Evolutionary conservation across 257 asterid genomes (phyloP).

Genomic region (Haberlea rhodopensis): DNA sequence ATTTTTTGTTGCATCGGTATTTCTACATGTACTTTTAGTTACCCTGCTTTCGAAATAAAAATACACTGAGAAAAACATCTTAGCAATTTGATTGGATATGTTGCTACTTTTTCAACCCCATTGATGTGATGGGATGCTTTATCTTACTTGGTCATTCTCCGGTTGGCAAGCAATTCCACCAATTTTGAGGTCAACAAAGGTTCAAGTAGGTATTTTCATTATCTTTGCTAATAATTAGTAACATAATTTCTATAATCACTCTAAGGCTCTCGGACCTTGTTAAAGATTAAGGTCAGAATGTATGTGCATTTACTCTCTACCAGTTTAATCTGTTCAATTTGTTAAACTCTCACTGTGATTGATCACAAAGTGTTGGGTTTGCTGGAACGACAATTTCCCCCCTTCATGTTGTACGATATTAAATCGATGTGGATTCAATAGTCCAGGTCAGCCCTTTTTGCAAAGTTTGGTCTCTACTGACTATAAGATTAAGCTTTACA

Average conservation of each 20-base stretch:
- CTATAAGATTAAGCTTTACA: conserved; percentile 36
- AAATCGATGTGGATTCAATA: conserved; percentile 74
- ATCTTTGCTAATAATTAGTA: conserved; percentile 50
- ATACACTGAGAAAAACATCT: conserved; percentile 13
- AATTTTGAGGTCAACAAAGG: conserved; percentile 72
- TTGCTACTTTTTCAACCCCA: conserved; percentile 42
- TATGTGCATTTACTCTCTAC: conserved; percentile 47
- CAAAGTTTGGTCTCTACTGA: conserved; percentile 45
- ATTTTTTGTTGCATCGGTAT: conserved; percentile 34
- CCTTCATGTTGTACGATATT: conserved; percentile 44
- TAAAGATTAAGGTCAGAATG: conserved; percentile 53
- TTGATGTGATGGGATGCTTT: conserved; percentile 53
- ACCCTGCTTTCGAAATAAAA: conserved; percentile 24
- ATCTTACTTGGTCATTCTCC: conserved; percentile 58
- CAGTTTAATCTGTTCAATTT: conserved; percentile 30
- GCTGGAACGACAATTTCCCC: conserved; percentile 54
- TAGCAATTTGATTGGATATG: conserved; percentile 34
- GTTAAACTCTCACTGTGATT: conserved; percentile 32
- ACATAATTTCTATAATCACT: conserved; percentile 46
- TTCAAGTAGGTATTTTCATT: conserved; percentile 77
- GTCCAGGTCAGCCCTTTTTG: conserved; percentile 92
- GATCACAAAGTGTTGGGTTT: conserved; percentile 42
- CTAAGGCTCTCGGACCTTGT: conserved; percentile 50
- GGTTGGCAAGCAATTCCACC: conserved; percentile 80
- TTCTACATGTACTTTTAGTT: conserved; percentile 28